A percentile compares a stretch with the other conserved stretches of the same genome.
Conservation (phyloP, 2,329 filamentous ascomycete genomes). For the Pseudofabraea citricarpa region DNA sequence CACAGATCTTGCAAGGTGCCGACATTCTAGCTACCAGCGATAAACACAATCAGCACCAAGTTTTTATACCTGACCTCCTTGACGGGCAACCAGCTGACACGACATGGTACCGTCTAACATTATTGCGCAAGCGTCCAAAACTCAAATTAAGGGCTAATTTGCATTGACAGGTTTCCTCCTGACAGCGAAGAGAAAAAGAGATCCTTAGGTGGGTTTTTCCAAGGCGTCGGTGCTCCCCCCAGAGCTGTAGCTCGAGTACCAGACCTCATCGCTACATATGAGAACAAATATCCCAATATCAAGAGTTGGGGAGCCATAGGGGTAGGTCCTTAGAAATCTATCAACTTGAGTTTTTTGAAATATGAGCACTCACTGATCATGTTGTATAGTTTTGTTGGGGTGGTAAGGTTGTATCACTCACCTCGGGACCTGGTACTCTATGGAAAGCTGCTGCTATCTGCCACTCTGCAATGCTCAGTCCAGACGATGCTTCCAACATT, state of each 20-base stretch:
- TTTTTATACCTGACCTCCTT: slow-evolving; percentile 93
- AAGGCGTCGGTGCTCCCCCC: no score
- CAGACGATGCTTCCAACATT: slow-evolving; percentile 54
- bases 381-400: slow-evolving; percentile 28
- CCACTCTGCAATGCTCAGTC: slow-evolving; percentile 62
- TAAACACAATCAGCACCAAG: slow-evolving; percentile 62
- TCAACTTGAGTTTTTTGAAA: neutral
- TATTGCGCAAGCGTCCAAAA: no score
- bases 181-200: slow-evolving; percentile 57
- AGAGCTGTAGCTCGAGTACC: no score
- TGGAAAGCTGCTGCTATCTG: slow-evolving; percentile 49
- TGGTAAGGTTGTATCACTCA: slow-evolving; percentile 24
- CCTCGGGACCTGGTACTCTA: slow-evolving; percentile 22
- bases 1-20: slow-evolving; percentile 65
- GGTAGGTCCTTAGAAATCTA: slow-evolving; percentile 38
- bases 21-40: slow-evolving; percentile 58
- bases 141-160: no score
- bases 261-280: no score
- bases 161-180: slow-evolving; percentile 57
- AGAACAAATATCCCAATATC: no score
- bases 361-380: neutral
- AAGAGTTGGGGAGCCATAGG: slow-evolving; percentile 40
- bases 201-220: no score
- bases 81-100: slow-evolving; percentile 50
- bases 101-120: slow-evolving; percentile 31